These are phyloP conservation scores for Pseudogymnoascus sp. DNA, from an alignment of 2,329 filamentous ascomycete species.

Conservation along the genomic window DNA sequence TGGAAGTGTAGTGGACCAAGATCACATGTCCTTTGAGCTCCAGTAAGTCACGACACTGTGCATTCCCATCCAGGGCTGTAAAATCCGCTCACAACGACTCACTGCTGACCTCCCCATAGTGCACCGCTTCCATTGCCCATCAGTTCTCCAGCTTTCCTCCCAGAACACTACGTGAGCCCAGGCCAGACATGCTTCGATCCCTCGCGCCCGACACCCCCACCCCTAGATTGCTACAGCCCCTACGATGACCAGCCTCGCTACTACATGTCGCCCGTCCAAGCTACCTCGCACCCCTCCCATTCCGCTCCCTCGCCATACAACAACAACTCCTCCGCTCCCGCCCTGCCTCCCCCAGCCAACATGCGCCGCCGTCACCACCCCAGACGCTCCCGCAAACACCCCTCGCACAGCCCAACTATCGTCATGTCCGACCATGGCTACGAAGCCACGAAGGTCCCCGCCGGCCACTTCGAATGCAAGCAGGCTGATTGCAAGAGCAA, in stretches of 20 bases:
- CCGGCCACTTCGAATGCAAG: constrained; percentile 28
- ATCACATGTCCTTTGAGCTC: not conserved
- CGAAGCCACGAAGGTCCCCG: constrained; percentile 11
- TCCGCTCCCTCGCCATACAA: not conserved
- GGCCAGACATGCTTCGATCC: not conserved
- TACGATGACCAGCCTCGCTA: not conserved
- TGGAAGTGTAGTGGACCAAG: not conserved
- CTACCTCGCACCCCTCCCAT: constrained; percentile 19
- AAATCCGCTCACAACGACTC: not conserved
- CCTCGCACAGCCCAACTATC: constrained; percentile 12
- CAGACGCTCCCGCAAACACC: not conserved
- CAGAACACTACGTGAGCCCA: not conserved
- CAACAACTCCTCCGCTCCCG: constrained; percentile 13
- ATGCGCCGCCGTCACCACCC: constrained; percentile 8
- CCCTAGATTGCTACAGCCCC: not conserved
- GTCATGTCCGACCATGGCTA: constrained; percentile 12
- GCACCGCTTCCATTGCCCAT: not conserved
- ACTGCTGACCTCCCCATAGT: not conserved
- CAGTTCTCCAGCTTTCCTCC: not conserved
- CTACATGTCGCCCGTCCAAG: constrained; percentile 15
- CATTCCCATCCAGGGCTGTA: not conserved
- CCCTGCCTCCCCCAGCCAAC: constrained; percentile 8
- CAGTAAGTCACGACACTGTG: not conserved
- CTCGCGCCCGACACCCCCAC: not conserved
- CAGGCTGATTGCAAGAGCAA: constrained; percentile 34